Percentiles rank a stretch among this genome's conserved stretches.
Evolutionary conservation across 2,329 filamentous ascomycete species (phyloP).

Genomic region (Diaporthe caulivora): DNA sequence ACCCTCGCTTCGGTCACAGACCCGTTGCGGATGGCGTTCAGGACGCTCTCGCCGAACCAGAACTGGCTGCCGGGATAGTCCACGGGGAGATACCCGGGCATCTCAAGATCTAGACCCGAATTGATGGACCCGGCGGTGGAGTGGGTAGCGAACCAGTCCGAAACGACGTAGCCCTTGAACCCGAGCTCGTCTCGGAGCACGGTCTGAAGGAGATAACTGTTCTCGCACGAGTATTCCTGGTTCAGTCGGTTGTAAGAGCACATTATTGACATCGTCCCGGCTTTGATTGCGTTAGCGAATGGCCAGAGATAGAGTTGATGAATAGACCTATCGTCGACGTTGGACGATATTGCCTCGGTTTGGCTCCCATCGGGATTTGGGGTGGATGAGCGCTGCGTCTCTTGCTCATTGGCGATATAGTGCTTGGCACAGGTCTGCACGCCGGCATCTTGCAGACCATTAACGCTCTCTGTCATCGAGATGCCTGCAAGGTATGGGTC

Average conservation of each 20-base stretch:
- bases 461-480: slow-evolving; percentile 71
- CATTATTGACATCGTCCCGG: slow-evolving; percentile 76
- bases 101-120: slow-evolving; percentile 9
- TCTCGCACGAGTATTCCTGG: slow-evolving; percentile 77
- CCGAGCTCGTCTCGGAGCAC: slow-evolving; percentile 79
- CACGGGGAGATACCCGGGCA: slow-evolving; percentile 3
- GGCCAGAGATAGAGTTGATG: slow-evolving; percentile 78
- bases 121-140: slow-evolving; percentile 61
- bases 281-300: slow-evolving; percentile 76
- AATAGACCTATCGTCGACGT: slow-evolving; percentile 73
- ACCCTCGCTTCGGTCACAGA: background rate
- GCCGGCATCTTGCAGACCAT: slow-evolving; percentile 65
- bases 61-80: background rate
- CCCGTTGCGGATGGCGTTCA: background rate
- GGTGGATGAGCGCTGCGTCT: slow-evolving; percentile 64
- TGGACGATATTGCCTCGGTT: slow-evolving; percentile 57
- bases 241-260: slow-evolving; percentile 83
- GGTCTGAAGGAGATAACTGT: slow-evolving; percentile 69
- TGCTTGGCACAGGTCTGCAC: slow-evolving; percentile 69
- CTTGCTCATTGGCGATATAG: slow-evolving; percentile 78
- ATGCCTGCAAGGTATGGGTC: slow-evolving; percentile 81
- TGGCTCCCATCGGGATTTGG: background rate
- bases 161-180: slow-evolving; percentile 72
- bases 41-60: slow-evolving; percentile 40
- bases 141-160: slow-evolving; percentile 83